Percentiles rank a stretch among this genome's conserved stretches.
phyloP scores from a whole-genome alignment of 768 basidiomycete genomes.

The Boletus tylopilopsis region DNA sequence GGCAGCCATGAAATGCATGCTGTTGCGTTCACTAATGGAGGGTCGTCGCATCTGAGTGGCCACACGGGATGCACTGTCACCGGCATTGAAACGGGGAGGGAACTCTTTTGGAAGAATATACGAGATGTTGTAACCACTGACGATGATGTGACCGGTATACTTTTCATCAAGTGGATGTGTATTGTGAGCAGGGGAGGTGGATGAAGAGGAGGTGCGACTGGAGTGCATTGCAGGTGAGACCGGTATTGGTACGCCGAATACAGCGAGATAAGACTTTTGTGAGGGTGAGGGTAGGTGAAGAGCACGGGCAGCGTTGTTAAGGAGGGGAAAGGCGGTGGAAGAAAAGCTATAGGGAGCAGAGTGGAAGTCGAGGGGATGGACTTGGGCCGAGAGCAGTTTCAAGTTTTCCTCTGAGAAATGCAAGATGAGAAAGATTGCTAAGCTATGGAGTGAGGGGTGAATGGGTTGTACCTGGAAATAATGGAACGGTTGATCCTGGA shows the following conservation, averaged over 20 bases:
- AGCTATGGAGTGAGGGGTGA: too few relatives aligned
- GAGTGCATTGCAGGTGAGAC: constrained; percentile 27
- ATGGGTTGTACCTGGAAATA: constrained; percentile 62
- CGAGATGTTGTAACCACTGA: constrained; percentile 73
- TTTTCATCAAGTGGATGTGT: constrained; percentile 54
- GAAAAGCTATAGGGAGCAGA: constrained; percentile 78
- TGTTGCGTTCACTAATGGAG: constrained; percentile 54
- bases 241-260: constrained; percentile 43
- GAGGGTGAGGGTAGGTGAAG: constrained; percentile 63
- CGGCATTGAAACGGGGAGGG: constrained; percentile 28
- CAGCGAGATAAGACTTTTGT: constrained; percentile 55
- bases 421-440: too few relatives aligned
- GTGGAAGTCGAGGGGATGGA: constrained; percentile 70
- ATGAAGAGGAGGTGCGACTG: constrained; percentile 38
- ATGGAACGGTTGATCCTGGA: constrained; percentile 64
- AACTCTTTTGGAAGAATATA: constrained; percentile 74
- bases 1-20: constrained; percentile 75
- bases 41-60: constrained; percentile 41
- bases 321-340: constrained; percentile 53
- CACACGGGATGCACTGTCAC: constrained; percentile 20
- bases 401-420: constrained; percentile 65
- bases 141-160: constrained; percentile 72
- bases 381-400: constrained; percentile 66
- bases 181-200: constrained; percentile 25
- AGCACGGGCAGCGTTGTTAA: constrained; percentile 66